Evolutionary conservation across 2,329 filamentous ascomycete genomes (phyloP), one percentile per base, ranked within the genome.

Genomic region (Blumeriella jaapii): DNA sequence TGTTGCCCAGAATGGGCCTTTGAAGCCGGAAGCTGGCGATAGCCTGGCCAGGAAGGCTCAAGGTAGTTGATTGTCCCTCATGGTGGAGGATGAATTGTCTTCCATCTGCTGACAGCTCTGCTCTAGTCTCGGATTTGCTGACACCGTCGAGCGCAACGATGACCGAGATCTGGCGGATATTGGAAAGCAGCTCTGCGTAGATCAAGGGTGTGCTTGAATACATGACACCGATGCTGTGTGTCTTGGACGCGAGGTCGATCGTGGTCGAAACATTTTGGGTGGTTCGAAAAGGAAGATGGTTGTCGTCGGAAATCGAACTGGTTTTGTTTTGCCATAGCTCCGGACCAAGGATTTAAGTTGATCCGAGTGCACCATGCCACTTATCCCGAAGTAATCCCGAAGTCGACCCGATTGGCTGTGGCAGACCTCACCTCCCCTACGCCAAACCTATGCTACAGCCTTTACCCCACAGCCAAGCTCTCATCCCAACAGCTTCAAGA

Each of bases 131-230:
- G 33, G 35, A 27, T 38, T 49, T 38, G 32, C 49, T 50, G 25
- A 50, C 48, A 18, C 64, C 61, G 2, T 62, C 58, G 1, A 78
- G 57, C 3, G 64, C 62, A 5, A 65, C 70, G 32, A 65, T 68
- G 14, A 79, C 58, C 4, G 74, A 77, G 24, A 81, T 62, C 51
- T 78, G 74, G 26, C 69, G 64, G 45, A 82, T 76, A 40, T 79
- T 78, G 17, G 67, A 61, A 2, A 81, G 64, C 1, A 79, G 63
- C 57, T 82, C 77, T 4, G 75, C 74, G 51, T 81, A 79, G 14
- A 80, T 62, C 29, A 54, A 32, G 8, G 48, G 23, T 8, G 40
- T 39, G 5, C 29, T 29, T 17, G 26, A 9, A 11, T 39, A 41
- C 44, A 48, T 50, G 29, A 13, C 30, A 23, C 14, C 12, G 5